phyloP scores from a whole-genome alignment of 768 basidiomycete genomes.

The Gelatoporia subvermispora region DNA sequence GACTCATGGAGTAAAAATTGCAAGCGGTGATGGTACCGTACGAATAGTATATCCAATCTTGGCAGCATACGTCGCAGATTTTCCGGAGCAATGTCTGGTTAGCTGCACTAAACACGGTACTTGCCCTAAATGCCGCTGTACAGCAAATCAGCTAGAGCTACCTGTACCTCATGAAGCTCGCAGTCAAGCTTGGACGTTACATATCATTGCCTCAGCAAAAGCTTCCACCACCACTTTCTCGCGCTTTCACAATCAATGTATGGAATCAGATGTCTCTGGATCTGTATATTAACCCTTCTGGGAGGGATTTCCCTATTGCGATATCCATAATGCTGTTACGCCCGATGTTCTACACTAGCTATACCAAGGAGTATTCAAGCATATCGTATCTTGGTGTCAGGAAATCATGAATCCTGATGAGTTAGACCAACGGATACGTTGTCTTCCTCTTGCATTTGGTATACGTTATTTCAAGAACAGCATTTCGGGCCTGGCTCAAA shows the following conservation, averaged over 20 bases:
- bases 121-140: slow-evolving; percentile 6
- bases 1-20: background rate
- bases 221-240: background rate
- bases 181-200: slow-evolving; percentile 6
- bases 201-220: background rate
- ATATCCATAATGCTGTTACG: slow-evolving; percentile 13
- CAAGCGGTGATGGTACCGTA: background rate
- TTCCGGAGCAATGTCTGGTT: too few species aligned
- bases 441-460: slow-evolving; percentile 4
- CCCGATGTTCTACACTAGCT: slow-evolving; percentile 20
- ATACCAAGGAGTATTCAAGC: too few species aligned
- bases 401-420: background rate
- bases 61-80: too few species aligned
- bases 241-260: background rate
- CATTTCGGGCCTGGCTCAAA: slow-evolving; percentile 4
- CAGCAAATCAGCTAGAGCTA: background rate
- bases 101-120: background rate
- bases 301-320: slow-evolving; percentile 2
- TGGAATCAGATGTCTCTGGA: background rate
- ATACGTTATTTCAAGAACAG: slow-evolving; percentile 11
- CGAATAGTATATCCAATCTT: background rate
- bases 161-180: slow-evolving; percentile 17
- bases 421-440: slow-evolving; percentile 7
- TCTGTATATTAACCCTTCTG: slow-evolving; percentile 13
- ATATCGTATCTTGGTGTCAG: slow-evolving; percentile 6